These are phyloP conservation scores for Oryza nivara DNA, from an alignment of 176 grass and related monocot genomes.

Conservation along the genomic window DNA sequence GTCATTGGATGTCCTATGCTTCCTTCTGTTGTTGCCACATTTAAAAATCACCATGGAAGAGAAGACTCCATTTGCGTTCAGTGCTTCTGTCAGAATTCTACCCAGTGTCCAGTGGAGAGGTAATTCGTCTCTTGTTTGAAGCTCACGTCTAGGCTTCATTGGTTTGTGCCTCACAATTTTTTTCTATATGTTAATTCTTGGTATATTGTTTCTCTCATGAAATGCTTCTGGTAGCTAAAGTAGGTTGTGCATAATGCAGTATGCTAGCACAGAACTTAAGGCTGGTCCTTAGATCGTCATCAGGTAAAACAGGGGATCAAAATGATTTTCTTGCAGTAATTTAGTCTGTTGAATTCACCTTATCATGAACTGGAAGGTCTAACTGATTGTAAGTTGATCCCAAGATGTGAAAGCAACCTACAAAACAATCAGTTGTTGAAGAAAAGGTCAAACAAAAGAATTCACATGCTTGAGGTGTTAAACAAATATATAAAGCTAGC, in stretches of 20 bases:
- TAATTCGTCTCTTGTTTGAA: neutral
- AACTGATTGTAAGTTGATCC: neutral
- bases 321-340: neutral
- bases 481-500: conserved; percentile 35
- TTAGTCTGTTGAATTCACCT: neutral
- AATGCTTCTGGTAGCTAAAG: neutral
- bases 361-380: neutral
- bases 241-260: neutral
- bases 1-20: conserved; percentile 15
- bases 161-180: neutral
- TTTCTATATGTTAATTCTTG: neutral
- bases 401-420: conserved; percentile 20
- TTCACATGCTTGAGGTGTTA: conserved; percentile 9
- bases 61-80: conserved; percentile 5
- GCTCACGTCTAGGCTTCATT: neutral
- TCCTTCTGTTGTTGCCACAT: neutral
- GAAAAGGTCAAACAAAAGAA: conserved; percentile 30
- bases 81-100: conserved; percentile 4
- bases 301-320: neutral
- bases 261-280: neutral
- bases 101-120: neutral
- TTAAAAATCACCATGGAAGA: neutral
- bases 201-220: neutral
- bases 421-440: neutral
- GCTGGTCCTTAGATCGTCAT: neutral